A percentile compares a stretch with the other conserved stretches of the same genome.
phyloP scores from a whole-genome alignment of 768 basidiomycete genomes.

The Albatrellus ellisii region DNA sequence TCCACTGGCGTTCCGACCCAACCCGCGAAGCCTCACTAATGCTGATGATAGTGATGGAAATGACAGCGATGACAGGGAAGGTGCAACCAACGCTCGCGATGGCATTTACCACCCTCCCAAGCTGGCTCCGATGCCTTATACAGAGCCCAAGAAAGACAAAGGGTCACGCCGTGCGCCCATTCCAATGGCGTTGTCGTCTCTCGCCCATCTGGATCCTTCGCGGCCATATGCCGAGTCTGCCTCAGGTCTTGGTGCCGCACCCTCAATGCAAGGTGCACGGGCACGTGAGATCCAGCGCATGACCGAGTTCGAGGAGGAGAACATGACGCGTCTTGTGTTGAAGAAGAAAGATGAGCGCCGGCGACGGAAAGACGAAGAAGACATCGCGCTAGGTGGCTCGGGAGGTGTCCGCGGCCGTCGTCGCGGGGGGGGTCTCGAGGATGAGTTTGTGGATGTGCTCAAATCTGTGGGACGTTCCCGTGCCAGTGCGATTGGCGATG shows the following conservation, averaged over 20 bases:
- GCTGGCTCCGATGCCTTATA: constrained; percentile 82
- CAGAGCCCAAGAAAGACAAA: constrained; percentile 38
- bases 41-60: constrained; percentile 24
- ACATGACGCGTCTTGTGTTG: constrained; percentile 83
- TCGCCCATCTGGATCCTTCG: constrained; percentile 37
- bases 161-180: constrained; percentile 36
- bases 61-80: constrained; percentile 13
- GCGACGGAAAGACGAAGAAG: constrained; percentile 70
- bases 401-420: constrained; percentile 30
- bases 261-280: constrained; percentile 48
- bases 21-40: constrained; percentile 59
- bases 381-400: constrained; percentile 74
- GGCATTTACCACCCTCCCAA: constrained; percentile 77
- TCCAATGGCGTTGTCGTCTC: constrained; percentile 48
- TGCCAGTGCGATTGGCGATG: constrained; percentile 38
- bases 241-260: constrained; percentile 54
- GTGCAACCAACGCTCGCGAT: constrained; percentile 18
- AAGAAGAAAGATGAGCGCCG: constrained; percentile 75
- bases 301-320: constrained; percentile 87
- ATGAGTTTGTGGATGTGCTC: constrained; percentile 77
- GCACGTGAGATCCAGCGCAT: constrained; percentile 71
- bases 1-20: constrained; percentile 85
- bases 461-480: constrained; percentile 37
- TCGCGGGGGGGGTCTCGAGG: constrained; percentile 61
- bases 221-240: constrained; percentile 61